Base-by-base conservation (phyloP, 2,329 filamentous ascomycete genomes). In the Ascosphaera aggregata region DNA sequence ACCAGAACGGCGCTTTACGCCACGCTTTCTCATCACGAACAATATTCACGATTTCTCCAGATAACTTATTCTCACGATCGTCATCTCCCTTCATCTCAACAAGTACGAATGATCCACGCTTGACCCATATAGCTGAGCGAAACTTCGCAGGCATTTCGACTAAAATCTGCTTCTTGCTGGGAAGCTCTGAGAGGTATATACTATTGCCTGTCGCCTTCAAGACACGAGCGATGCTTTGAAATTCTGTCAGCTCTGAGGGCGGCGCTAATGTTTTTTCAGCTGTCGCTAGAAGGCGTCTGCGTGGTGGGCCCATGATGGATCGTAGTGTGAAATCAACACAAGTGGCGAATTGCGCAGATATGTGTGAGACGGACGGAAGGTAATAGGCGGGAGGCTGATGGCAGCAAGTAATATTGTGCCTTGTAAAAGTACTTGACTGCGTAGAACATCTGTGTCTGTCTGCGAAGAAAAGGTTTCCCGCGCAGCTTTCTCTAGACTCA, bases 41-140 rank as follows among this genome's bases (percentile, higher is more conserved):
- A 27, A 95, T 73, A 51, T 94, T 94, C 47, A 92, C 67, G 49
- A 98, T 94, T 56, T 93, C 81, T 11, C 86, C 89, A 39, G 71
- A 67, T 9, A 92, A 69, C 55, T 82, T 84, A 49, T 82, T 82
- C 35, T 77, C 75, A 39, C 74, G 61, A 18, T 68, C 71, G 19
- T 73, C 71, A 30, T 75, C 63, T 2, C 69, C 64, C 20, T 66
- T 65, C 18, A 71, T 76, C 46, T 95, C 80, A 11, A 93, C 67
- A 9, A 95, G 60, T 20, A 94, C 84, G 55, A 76, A 95, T 0
- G 82, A 81, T 20, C 84, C 80, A 15, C 82, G 74, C 57, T 80
- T 85, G 55, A 95, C 79, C 80, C 82, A 95, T 45, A 95, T 81
- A 2, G 81, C 89, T 46, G 81, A 89, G 43, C 86, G 79, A 54